Percentiles rank a stretch among this genome's conserved stretches.
Conservation (phyloP, 441 rosid genomes). For the Dalechampia spathulata region DNA sequence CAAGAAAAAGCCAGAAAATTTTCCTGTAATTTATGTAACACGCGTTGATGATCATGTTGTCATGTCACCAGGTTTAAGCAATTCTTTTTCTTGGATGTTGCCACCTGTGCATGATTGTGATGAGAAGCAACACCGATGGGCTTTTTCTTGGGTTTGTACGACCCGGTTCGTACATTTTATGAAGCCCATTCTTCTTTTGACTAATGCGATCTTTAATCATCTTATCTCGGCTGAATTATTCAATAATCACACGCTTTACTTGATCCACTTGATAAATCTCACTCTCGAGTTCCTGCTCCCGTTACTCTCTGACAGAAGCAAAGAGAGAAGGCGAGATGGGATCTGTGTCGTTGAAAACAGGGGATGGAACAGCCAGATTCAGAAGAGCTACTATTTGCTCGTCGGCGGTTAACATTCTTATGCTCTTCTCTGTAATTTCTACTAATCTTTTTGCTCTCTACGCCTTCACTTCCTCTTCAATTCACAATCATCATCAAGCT, state of each 20-base stretch:
- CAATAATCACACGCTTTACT: too few species aligned
- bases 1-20: not conserved
- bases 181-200: too few species aligned
- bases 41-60: not conserved
- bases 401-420: conserved; percentile 75
- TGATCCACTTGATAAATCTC: too few species aligned
- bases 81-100: too few species aligned
- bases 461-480: conserved; percentile 72
- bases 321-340: conserved; percentile 44
- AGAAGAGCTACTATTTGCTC: conserved; percentile 62
- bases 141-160: too few species aligned
- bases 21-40: not conserved
- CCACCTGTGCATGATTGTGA: not conserved
- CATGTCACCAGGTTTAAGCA: not conserved
- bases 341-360: conserved; percentile 70
- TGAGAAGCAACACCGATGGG: not conserved
- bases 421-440: conserved; percentile 82
- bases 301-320: too few species aligned
- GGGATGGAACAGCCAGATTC: conserved; percentile 91
- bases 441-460: conserved; percentile 88
- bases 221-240: too few species aligned
- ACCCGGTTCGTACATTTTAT: not conserved
- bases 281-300: too few species aligned
- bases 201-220: too few species aligned
- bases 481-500: conserved; percentile 17